Evolutionary conservation across 2,329 filamentous ascomycete species (phyloP), one percentile per base, ranked within the genome.

Genomic region (Scytalidium lignicola): DNA sequence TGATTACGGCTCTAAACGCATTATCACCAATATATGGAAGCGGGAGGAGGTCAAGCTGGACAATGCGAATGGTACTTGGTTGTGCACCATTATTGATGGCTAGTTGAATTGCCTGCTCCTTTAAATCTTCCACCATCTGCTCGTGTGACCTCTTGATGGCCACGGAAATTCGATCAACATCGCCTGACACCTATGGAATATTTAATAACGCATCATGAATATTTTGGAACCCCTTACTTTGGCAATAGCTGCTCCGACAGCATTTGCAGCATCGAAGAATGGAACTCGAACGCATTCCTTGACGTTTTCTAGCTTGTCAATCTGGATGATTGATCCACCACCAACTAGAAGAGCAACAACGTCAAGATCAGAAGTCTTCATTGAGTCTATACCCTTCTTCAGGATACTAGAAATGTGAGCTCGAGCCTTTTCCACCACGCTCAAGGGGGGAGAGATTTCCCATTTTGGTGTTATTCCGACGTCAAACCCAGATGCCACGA

Each of bases 321-420:
- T 56, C 0, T 71, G 71, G 2, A 74, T 70, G 2, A 82, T 61
- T 0, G 76, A 72, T 3, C 79, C 79, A 2, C 79, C 79, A 1
- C 78, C 79, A 0, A 82, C 79, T 0, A 82, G 67, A 0, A 82
- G 63, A 1, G 80, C 71, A n/a, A 73, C 71, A 0, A 79, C 64
- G 0, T 70, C 70, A 0, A 72, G 71, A 0, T 76, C 69, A 1
- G 74, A 78, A 0, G 77, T 71, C 55, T 80, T 82, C 70, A 80
- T 78, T 26, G 69, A 65, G 43, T 82, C 78, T 6, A 82, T 69
- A 0, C 74, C 69, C 2, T 62, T 58, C 56, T 80, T 76, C 0
- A 82, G 72, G 12, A 81, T 72, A 29, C 64, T 64, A 7, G 62
- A 55, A 32, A 65, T 58, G 18, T 52, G 59, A 26, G 58, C 48